Conservation (phyloP, 1,284 basidiomycete species). For the Caloboletus firmus region DNA sequence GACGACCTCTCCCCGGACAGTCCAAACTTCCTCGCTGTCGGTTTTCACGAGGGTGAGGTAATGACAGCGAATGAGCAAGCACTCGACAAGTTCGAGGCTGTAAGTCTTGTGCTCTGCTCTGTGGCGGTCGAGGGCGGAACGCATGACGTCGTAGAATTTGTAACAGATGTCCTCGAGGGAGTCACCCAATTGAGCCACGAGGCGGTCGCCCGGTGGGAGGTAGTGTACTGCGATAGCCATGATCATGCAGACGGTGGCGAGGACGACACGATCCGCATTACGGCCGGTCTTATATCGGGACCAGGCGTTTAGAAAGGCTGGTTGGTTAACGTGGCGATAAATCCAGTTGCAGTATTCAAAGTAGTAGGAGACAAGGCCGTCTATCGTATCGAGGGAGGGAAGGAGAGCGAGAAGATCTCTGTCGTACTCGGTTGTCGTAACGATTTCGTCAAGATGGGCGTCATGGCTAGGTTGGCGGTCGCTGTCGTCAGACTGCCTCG, state of each 20-base stretch:
- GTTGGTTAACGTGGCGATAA: slow-evolving; percentile 70
- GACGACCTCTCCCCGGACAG: slow-evolving; percentile 66
- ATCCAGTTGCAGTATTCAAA: slow-evolving; percentile 86
- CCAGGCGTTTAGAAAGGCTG: slow-evolving; percentile 63
- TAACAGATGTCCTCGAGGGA: slow-evolving; percentile 55
- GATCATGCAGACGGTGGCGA: slow-evolving; percentile 68
- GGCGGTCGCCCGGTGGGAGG: slow-evolving; percentile 60
- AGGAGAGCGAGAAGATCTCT: slow-evolving; percentile 66
- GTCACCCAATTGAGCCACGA: slow-evolving; percentile 51
- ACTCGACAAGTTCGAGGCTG: slow-evolving; percentile 72
- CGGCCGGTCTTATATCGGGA: slow-evolving; percentile 65
- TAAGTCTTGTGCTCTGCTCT: slow-evolving; percentile 61
- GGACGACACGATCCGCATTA: slow-evolving; percentile 62
- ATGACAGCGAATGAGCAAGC: slow-evolving; percentile 65
- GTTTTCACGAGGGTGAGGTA: slow-evolving; percentile 70
- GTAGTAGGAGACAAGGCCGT: slow-evolving; percentile 70
- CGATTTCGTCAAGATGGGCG: slow-evolving; percentile 40
- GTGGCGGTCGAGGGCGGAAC: slow-evolving; percentile 62
- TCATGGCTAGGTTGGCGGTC: slow-evolving; percentile 51
- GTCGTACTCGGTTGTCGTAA: slow-evolving; percentile 56
- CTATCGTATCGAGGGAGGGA: slow-evolving; percentile 64
- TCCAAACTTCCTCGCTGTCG: slow-evolving; percentile 78
- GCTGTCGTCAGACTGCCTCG: slow-evolving; percentile 54
- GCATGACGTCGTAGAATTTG: slow-evolving; percentile 68
- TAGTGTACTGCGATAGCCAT: slow-evolving; percentile 72